Conservation (phyloP, 225 moss, liverwort and hornwort species). For the Pleurozium schreberi region DNA sequence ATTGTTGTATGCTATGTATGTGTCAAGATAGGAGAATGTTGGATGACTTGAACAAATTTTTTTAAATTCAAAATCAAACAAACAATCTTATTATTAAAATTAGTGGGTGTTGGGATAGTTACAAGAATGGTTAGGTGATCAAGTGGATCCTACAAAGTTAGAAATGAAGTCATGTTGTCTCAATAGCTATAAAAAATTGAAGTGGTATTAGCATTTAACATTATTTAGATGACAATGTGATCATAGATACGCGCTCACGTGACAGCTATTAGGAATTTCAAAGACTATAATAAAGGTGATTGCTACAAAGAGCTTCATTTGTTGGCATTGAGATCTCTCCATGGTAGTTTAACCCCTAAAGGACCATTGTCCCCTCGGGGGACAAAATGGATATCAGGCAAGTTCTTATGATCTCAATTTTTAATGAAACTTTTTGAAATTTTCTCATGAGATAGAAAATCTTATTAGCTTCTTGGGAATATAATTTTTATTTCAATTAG, state of each 20-base stretch:
- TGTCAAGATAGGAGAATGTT: not conserved
- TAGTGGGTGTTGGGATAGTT: not conserved
- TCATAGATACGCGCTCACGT: accelerated
- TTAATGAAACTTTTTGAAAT: too few relatives aligned
- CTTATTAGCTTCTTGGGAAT: too few relatives aligned
- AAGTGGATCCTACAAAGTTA: not conserved
- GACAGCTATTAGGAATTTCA: not conserved
- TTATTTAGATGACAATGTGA: not conserved
- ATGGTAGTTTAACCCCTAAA: too few relatives aligned
- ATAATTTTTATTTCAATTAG: too few relatives aligned
- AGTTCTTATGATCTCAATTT: too few relatives aligned
- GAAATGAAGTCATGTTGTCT: not conserved
- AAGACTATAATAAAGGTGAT: not conserved
- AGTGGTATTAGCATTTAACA: not conserved
- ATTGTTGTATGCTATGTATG: too few relatives aligned
- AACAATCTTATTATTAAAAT: too few relatives aligned
- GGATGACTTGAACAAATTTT: not conserved
- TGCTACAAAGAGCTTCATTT: not conserved
- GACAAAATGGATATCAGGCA: too few relatives aligned
- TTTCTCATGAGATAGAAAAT: too few relatives aligned
- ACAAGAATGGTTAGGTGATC: not conserved
- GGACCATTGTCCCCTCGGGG: too few relatives aligned
- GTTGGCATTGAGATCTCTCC: accelerated
- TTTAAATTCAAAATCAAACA: not conserved
- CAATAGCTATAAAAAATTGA: not conserved